Conservation (phyloP, 306 rosid species). For the Luffa acutangula region DNA sequence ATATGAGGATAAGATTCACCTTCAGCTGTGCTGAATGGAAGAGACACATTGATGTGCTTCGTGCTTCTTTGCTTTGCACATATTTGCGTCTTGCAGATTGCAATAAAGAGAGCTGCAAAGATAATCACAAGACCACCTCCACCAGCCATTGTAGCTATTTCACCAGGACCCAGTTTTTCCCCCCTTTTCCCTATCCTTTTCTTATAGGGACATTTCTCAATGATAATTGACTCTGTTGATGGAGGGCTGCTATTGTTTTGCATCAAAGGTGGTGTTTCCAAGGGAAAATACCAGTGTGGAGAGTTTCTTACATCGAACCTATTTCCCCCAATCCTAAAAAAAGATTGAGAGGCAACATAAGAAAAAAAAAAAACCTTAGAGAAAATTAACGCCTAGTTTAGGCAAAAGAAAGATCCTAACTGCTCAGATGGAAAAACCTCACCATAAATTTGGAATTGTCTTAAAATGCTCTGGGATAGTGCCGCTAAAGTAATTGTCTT, state of each 20-base stretch:
- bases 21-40: slow-evolving; percentile 30
- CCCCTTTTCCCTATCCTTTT: slow-evolving; percentile 26
- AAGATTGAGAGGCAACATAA: not conserved
- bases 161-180: slow-evolving; percentile 55
- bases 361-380: not conserved
- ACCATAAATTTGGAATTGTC: slow-evolving; percentile 80
- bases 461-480: slow-evolving; percentile 67
- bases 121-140: slow-evolving; percentile 57
- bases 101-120: slow-evolving; percentile 45
- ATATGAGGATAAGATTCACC: slow-evolving; percentile 28
- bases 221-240: slow-evolving; percentile 53
- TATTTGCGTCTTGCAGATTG: slow-evolving; percentile 31
- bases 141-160: slow-evolving; percentile 60
- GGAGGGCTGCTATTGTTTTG: slow-evolving; percentile 47
- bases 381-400: not conserved
- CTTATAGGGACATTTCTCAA: slow-evolving; percentile 38
- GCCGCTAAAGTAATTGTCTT: slow-evolving; percentile 75
- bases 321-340: slow-evolving; percentile 70
- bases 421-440: slow-evolving; percentile 13
- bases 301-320: slow-evolving; percentile 42
- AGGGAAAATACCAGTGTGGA: slow-evolving; percentile 73
- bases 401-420: slow-evolving; percentile 11
- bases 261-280: slow-evolving; percentile 34
- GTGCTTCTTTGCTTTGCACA: slow-evolving; percentile 23
- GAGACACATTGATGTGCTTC: slow-evolving; percentile 25